These are phyloP conservation scores for Alopecurus myosuroides DNA, from an alignment of 176 grass and related monocot genomes.

Conservation along the genomic window DNA sequence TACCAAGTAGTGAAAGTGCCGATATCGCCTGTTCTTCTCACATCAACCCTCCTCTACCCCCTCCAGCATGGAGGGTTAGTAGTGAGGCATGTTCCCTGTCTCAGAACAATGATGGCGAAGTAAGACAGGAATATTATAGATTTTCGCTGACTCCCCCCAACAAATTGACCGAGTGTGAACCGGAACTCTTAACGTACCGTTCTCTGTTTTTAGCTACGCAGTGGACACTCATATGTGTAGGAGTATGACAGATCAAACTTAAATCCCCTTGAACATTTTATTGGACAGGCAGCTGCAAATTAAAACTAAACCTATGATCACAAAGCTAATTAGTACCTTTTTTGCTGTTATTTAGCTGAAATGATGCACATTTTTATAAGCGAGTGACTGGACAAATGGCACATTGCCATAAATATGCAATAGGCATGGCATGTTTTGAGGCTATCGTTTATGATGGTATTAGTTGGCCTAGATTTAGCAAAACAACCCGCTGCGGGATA, in stretches of 20 bases:
- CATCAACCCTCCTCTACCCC: constrained; percentile 73
- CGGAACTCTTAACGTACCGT: background rate
- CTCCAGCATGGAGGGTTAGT: constrained; percentile 54
- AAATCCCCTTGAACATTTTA: background rate
- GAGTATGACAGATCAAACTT: background rate
- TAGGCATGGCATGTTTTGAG: background rate
- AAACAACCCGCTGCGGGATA: background rate
- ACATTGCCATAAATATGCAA: background rate
- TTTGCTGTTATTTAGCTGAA: background rate
- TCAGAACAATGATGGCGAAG: constrained; percentile 69
- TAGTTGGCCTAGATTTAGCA: background rate
- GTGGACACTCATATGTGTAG: background rate
- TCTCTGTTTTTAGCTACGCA: background rate
- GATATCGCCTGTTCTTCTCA: constrained; percentile 68
- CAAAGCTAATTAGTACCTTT: background rate
- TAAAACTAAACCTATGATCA: background rate
- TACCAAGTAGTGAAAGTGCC: constrained; percentile 62
- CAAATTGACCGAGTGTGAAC: constrained; percentile 4
- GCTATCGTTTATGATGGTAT: background rate
- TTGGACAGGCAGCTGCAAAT: constrained; percentile 1
- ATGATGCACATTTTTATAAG: background rate
- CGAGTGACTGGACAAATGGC: background rate
- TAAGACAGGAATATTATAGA: constrained; percentile 48
- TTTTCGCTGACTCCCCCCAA: background rate
- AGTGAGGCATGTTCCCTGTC: constrained; percentile 80